Conservation (phyloP, 2,329 filamentous ascomycete genomes). For the Cladosporium sp. region DNA sequence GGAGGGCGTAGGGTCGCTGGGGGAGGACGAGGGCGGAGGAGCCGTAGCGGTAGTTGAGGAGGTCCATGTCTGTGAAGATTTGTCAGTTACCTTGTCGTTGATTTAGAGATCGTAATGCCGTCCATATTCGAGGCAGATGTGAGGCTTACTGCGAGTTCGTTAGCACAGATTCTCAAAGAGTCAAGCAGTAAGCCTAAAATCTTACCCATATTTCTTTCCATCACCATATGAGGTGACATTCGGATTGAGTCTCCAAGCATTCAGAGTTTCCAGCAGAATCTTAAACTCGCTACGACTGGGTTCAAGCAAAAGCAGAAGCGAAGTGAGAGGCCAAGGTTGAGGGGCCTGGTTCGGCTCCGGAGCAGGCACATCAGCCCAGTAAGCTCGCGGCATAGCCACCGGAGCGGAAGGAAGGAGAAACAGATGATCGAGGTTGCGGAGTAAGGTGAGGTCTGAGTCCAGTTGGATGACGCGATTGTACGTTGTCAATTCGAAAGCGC, state of each 20-base stretch:
- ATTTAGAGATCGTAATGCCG: no score
- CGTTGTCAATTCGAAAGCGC: constrained; percentile 61
- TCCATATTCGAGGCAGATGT: no score
- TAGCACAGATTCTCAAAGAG: no score
- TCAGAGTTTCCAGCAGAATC: constrained; percentile 34
- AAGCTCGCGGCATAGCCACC: constrained; percentile 64
- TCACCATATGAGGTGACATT: constrained; percentile 33
- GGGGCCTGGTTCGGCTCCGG: constrained; percentile 1
- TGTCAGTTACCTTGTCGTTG: no score
- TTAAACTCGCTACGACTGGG: constrained; percentile 53
- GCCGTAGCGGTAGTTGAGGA: constrained; percentile 57
- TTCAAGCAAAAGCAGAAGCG: constrained; percentile 58
- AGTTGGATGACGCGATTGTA: constrained; percentile 55
- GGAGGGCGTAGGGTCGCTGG: constrained; percentile 55
- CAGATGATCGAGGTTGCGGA: constrained; percentile 60
- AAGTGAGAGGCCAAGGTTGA: constrained; percentile 48
- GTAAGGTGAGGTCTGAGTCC: constrained; percentile 60
- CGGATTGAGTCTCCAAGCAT: constrained; percentile 32
- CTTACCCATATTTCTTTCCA: constrained; percentile 27
- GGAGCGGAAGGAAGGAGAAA: constrained; percentile 59
- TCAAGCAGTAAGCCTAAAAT: no score
- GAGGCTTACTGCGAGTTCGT: no score
- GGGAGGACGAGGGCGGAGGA: constrained; percentile 56
- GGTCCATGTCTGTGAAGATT: constrained; percentile 67
- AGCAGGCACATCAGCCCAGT: constrained; percentile 46